Conservation (phyloP, 352 stramenopile species). For the Pseudoperonospora humuli region DNA sequence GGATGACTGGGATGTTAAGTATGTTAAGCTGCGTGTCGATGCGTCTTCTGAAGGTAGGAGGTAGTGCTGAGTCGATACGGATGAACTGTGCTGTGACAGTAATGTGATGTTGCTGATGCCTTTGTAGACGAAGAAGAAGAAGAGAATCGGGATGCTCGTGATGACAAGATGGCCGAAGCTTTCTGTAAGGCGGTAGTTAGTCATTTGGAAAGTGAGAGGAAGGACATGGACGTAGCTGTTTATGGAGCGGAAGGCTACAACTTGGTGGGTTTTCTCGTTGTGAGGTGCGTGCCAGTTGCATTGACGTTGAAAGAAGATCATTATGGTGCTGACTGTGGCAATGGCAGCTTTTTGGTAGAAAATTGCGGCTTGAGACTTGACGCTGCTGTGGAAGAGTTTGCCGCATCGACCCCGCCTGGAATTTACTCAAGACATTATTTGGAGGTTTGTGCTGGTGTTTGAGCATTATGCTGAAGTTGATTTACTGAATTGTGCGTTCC, state of each 20-base stretch:
- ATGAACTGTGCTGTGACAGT: not conserved
- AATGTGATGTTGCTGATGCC: not conserved
- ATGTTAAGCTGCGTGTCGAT: slow-evolving; percentile 51
- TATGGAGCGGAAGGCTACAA: slow-evolving; percentile 61
- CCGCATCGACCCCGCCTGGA: slow-evolving; percentile 37
- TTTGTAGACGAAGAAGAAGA: slow-evolving; percentile 25
- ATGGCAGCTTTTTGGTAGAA: slow-evolving; percentile 64
- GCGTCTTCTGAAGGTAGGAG: slow-evolving; percentile 32
- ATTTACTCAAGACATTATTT: slow-evolving; percentile 64
- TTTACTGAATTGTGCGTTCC: slow-evolving; percentile 6
- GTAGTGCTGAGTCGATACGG: not conserved
- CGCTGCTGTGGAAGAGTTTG: slow-evolving; percentile 59
- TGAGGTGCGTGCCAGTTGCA: slow-evolving; percentile 33
- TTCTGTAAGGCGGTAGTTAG: slow-evolving; percentile 55
- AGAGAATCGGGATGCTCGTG: slow-evolving; percentile 26
- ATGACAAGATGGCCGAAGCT: slow-evolving; percentile 44
- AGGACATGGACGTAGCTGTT: slow-evolving; percentile 74
- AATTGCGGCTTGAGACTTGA: slow-evolving; percentile 52
- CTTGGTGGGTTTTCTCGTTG: slow-evolving; percentile 64
- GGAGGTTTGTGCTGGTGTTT: slow-evolving; percentile 29
- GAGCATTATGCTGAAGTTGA: not conserved
- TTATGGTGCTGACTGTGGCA: slow-evolving; percentile 1
- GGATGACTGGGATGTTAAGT: slow-evolving; percentile 84
- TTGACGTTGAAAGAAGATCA: not conserved
- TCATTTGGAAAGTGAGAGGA: slow-evolving; percentile 51